These are phyloP conservation scores for Paracamarosporium sp. DNA, from an alignment of 2,329 filamentous ascomycete species.

Conservation along the genomic window DNA sequence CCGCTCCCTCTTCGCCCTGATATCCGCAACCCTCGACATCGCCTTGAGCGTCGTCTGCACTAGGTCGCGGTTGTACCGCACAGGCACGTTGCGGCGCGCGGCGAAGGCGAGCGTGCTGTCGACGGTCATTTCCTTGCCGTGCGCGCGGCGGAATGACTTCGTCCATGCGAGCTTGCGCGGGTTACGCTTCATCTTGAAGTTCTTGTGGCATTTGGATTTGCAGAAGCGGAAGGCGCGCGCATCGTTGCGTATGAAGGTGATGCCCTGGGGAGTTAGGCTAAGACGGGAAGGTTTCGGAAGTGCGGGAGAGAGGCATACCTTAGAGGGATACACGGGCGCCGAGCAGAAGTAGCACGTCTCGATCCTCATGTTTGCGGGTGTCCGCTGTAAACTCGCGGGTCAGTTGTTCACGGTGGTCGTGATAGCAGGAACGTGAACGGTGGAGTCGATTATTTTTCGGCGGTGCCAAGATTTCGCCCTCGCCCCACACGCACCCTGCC, in stretches of 20 bases:
- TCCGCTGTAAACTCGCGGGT: not conserved
- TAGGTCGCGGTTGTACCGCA: slow-evolving; percentile 94
- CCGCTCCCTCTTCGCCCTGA: slow-evolving; percentile 81
- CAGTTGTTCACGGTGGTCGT: not conserved
- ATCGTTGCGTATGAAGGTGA: slow-evolving; percentile 69
- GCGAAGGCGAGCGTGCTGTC: slow-evolving; percentile 93
- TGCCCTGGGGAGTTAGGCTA: slow-evolving; percentile 40
- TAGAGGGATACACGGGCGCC: slow-evolving; percentile 55
- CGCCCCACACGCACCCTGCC: not conserved
- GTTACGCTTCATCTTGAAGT: slow-evolving; percentile 98
- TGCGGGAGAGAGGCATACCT: slow-evolving; percentile 10
- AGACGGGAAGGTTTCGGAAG: not conserved
- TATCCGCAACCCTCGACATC: slow-evolving; percentile 90
- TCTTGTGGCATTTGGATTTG: slow-evolving; percentile 64
- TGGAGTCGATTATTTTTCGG: not conserved
- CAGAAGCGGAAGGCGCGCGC: slow-evolving; percentile 62
- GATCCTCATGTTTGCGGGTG: slow-evolving; percentile 40
- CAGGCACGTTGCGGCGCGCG: slow-evolving; percentile 89
- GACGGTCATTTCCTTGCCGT: slow-evolving; percentile 75
- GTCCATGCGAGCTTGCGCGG: slow-evolving; percentile 92
- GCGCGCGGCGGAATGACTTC: slow-evolving; percentile 43
- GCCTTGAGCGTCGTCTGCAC: slow-evolving; percentile 86
- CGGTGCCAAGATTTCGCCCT: slow-evolving; percentile 1
- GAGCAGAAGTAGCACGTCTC: slow-evolving; percentile 72
- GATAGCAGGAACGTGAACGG: not conserved